A percentile compares a stretch with the other conserved stretches of the same genome.
phyloP scores from a whole-genome alignment of 1,139 yeast species.

The Hyphopichia khmerensis region DNA sequence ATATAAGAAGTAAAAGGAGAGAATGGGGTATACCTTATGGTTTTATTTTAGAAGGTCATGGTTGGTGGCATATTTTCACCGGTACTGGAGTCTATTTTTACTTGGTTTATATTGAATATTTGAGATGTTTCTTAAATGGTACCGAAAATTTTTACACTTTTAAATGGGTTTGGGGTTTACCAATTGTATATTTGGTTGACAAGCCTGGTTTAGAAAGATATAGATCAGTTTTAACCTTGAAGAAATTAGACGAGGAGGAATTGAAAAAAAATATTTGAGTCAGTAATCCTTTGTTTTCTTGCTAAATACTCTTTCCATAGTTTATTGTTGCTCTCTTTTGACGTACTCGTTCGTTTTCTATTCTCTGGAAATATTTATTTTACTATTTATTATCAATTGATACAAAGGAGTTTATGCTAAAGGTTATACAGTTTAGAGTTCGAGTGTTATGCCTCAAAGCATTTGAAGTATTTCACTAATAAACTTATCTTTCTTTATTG shows the following conservation, averaged over 20 bases:
- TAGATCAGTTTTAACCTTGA: constrained; percentile 18
- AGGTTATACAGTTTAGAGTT: no score
- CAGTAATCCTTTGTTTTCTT: background rate
- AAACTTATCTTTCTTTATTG: constrained; percentile 33
- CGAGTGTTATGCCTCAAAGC: constrained; percentile 15
- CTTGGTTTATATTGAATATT: constrained; percentile 69
- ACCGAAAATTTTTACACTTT: constrained; percentile 51
- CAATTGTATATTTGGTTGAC: constrained; percentile 32
- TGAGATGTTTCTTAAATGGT: constrained; percentile 60
- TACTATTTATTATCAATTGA: no score
- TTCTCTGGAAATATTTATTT: no score
- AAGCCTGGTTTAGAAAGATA: constrained; percentile 23
- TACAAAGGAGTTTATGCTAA: no score
- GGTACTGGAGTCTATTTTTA: constrained; percentile 65
- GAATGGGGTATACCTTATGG: constrained; percentile 83
- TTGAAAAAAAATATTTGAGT: constrained; percentile 2
- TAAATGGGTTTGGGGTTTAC: constrained; percentile 49
- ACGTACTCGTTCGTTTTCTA: no score
- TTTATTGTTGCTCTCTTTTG: background rate
- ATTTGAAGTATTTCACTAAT: constrained; percentile 39
- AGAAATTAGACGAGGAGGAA: constrained; percentile 15
- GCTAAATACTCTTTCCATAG: no score
- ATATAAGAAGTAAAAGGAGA: constrained; percentile 63
- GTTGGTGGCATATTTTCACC: constrained; percentile 96
- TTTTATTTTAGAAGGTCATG: constrained; percentile 84